phyloP scores from a whole-genome alignment of 768 basidiomycete genomes.

The Collybia mongolica region DNA sequence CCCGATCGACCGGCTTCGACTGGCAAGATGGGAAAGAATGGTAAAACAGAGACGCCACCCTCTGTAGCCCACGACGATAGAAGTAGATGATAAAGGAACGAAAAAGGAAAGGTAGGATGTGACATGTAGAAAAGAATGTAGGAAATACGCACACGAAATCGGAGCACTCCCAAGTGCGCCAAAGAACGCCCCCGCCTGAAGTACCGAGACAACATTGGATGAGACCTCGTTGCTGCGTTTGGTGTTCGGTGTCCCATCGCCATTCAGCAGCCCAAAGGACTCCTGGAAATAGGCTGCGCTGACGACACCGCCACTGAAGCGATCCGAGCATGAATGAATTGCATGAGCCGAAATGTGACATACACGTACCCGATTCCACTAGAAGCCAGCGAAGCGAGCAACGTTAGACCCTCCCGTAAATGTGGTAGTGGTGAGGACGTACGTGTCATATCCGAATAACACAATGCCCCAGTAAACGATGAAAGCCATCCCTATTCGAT shows the following conservation, averaged over 20 bases:
- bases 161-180: constrained; percentile 2
- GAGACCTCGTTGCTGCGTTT: background rate
- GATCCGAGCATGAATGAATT: background rate
- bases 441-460: constrained; percentile 24
- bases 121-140: background rate
- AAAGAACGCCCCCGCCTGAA: constrained; percentile 6
- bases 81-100: no score
- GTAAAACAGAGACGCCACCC: no score
- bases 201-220: constrained; percentile 1
- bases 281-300: constrained; percentile 1
- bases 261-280: background rate
- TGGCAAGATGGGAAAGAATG: no score
- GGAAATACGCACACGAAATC: background rate
- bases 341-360: background rate
- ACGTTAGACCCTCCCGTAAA: no score
- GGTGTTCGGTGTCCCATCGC: background rate
- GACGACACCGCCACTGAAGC: constrained; percentile 15
- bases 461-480: constrained; percentile 24
- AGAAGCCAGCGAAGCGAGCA: background rate
- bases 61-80: no score
- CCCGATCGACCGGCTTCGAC: no score
- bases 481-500: constrained; percentile 19
- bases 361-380: constrained; percentile 20
- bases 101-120: no score
- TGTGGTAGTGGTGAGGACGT: constrained; percentile 1